These are phyloP conservation scores for Neopestalotiopsis rosae DNA, from an alignment of 2,329 filamentous ascomycete species.

Conservation along the genomic window DNA sequence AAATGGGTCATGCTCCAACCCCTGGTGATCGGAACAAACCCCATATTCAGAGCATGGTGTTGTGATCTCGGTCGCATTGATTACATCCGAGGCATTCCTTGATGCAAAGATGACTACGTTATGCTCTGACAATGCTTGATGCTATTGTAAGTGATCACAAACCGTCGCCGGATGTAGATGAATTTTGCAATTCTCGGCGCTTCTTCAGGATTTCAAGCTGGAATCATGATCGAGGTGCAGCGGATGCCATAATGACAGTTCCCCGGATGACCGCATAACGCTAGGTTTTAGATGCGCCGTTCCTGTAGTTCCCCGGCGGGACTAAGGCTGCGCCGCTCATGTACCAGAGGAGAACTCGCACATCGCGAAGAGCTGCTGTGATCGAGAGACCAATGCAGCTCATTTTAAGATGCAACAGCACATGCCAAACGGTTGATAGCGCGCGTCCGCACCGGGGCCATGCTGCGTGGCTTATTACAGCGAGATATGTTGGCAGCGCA, in stretches of 20 bases:
- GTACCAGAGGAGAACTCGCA: not conserved
- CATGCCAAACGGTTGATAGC: not conserved
- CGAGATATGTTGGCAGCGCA: not conserved
- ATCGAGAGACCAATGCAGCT: not conserved
- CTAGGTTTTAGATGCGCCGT: conserved; percentile 1
- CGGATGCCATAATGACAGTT: not conserved
- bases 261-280: not conserved
- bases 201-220: not conserved
- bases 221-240: not conserved
- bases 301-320: not conserved
- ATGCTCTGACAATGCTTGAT: not conserved
- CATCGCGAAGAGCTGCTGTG: not conserved
- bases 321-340: not conserved
- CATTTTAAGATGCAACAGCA: not conserved
- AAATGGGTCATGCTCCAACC: not conserved
- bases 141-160: not conserved
- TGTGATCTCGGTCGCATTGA: not conserved
- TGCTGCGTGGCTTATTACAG: not conserved
- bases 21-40: not conserved
- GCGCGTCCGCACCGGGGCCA: not conserved
- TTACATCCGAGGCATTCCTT: not conserved
- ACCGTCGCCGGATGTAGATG: not conserved
- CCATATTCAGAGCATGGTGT: not conserved
- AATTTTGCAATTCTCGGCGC: no score
- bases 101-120: not conserved